Conservation (phyloP, 176 grass and related monocot genomes). For the Oryza brachyantha region DNA sequence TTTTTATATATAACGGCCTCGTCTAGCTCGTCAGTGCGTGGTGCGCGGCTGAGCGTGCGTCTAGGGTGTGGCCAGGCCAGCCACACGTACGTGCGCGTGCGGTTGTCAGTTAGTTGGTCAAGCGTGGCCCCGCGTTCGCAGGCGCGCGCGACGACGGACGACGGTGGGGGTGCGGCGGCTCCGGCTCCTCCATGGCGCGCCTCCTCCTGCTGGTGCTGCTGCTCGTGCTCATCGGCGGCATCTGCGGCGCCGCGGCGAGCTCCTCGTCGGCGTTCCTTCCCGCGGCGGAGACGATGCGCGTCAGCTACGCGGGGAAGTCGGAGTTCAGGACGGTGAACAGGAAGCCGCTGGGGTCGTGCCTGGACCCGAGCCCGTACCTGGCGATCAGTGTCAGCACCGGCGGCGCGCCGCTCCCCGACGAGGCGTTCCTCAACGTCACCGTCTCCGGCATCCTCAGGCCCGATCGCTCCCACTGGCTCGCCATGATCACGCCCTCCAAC, state of each 20-base stretch:
- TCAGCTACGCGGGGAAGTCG: conserved; percentile 50
- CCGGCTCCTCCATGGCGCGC: background rate
- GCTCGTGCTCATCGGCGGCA: background rate
- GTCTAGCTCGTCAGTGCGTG: background rate
- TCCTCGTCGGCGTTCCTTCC: background rate
- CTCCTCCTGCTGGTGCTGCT: background rate
- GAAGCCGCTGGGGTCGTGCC: conserved; percentile 49
- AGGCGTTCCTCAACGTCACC: conserved; percentile 58
- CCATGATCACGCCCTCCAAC: conserved; percentile 87
- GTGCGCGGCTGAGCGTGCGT: background rate
- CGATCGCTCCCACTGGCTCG: conserved; percentile 55
- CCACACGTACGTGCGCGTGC: background rate
- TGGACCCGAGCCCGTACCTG: conserved; percentile 42
- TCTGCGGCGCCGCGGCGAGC: background rate
- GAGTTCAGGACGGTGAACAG: conserved; percentile 80
- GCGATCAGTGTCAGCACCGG: conserved; percentile 35
- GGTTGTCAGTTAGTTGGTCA: background rate
- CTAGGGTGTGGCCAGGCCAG: background rate
- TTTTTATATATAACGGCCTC: background rate
- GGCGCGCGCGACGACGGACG: background rate
- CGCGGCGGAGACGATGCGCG: conserved; percentile 28
- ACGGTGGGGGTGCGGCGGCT: background rate
- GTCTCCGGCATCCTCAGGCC: conserved; percentile 50
- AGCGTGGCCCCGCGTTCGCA: background rate
- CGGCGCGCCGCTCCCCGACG: conserved; percentile 44